Evolutionary conservation across 306 rosid species (phyloP), one percentile per base, ranked within the genome.

Genomic region (Corylus heterophylla): DNA sequence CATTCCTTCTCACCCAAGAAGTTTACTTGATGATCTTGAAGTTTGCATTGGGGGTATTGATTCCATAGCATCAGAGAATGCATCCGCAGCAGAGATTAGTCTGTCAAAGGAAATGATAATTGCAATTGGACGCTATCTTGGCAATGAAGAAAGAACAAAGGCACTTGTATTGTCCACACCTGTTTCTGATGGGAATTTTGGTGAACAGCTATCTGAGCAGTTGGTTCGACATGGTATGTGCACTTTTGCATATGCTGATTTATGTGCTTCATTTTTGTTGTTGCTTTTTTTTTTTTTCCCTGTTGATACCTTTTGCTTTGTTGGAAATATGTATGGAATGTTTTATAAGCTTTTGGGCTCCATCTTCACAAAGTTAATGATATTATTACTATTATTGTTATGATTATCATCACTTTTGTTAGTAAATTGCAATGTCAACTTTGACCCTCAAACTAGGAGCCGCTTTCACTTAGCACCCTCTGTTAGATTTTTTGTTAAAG

Each of bases 1-100:
- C 73, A 75, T 87, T 70, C 95, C 97, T 59, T 87, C 89, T 69
- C 95, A 94, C 66, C 90, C 92, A 58, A 91, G 97, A 85, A 85
- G 97, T 84, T 86, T 94, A 76, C 90, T 94, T 54, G 89, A 85
- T 75, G 97, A 89, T 84, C 90, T 94, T 80, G 98, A 94, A 84
- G 87, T 87, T 78, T 92, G 98, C 88, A 89, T 94, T 76, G 98
- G 97, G 70, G 92, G 84, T 45, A 71, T 69, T 73, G 93, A 88
- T 61, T 82, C 92, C 63, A 70, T 83, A 69, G 56, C 84, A 69
- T 82, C 97, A 20, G 94, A 90, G 83, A 89, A 83, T 80, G 82
- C 90, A 76, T 88, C 98, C 50, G 79, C 87, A 48, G 84, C 94
- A 47, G 97, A 90, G 85, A 88, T 91, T 81, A 88, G 97, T 82